These are phyloP conservation scores for Oryza rufipogon DNA, from an alignment of 176 grass and related monocot genomes.

Conservation along the genomic window DNA sequence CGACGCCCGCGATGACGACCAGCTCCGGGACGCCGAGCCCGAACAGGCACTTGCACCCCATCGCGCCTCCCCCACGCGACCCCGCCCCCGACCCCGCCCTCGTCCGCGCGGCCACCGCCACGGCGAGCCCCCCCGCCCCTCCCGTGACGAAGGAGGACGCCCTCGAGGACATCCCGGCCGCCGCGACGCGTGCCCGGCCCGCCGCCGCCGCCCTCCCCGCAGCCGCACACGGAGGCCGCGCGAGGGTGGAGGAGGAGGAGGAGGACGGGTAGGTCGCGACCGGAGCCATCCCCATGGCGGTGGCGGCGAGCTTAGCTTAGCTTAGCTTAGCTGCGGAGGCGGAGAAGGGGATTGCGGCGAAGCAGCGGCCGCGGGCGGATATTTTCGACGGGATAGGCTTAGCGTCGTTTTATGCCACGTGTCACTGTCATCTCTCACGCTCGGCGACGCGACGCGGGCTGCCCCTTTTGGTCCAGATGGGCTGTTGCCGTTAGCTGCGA, in stretches of 20 bases:
- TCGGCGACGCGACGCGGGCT: background rate
- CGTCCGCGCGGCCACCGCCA: constrained; percentile 30
- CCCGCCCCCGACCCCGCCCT: constrained; percentile 24
- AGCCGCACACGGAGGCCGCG: background rate
- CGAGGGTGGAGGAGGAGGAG: constrained; percentile 3
- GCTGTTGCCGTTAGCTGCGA: background rate
- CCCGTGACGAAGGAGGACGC: constrained; percentile 41
- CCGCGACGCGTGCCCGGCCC: constrained; percentile 19
- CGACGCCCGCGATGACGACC: constrained; percentile 89
- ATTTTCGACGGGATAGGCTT: constrained; percentile 36
- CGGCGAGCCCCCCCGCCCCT: constrained; percentile 8
- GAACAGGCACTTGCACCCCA: constrained; percentile 81
- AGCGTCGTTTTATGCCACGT: background rate
- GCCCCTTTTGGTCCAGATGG: background rate
- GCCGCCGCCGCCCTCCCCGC: background rate
- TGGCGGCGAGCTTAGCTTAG: background rate
- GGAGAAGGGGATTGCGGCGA: background rate
- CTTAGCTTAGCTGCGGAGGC: background rate
- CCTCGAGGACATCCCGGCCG: constrained; percentile 41
- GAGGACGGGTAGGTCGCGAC: constrained; percentile 37
- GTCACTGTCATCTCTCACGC: background rate
- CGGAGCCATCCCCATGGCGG: constrained; percentile 46
- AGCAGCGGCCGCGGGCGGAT: constrained; percentile 16
- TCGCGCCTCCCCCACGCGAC: constrained; percentile 41
- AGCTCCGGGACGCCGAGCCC: constrained; percentile 85